phyloP scores from a whole-genome alignment of 2,329 filamentous ascomycete genomes.

The Nemania abortiva region DNA sequence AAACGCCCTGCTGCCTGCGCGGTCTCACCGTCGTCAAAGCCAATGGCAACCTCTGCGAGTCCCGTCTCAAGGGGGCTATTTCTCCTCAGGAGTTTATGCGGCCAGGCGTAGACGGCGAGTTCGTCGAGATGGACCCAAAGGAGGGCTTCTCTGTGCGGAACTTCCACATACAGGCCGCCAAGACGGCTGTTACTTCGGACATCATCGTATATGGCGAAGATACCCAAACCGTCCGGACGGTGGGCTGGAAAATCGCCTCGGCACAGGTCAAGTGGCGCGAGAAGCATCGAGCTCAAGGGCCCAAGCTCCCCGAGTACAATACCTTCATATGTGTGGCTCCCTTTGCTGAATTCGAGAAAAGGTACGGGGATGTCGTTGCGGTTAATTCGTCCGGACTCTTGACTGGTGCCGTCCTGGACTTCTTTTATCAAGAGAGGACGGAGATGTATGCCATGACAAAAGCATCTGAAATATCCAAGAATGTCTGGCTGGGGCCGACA shows the following conservation, averaged over 20 bases:
- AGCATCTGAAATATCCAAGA: constrained; percentile 87
- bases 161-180: constrained; percentile 95
- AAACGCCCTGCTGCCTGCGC: constrained; percentile 80
- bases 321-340: constrained; percentile 80
- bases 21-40: constrained; percentile 90
- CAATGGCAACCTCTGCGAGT: constrained; percentile 78
- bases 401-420: constrained; percentile 86
- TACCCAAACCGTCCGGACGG: constrained; percentile 67
- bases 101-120: constrained; percentile 64
- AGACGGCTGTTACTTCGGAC: constrained; percentile 88
- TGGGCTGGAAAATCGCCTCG: constrained; percentile 76
- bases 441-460: constrained; percentile 97
- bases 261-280: constrained; percentile 83
- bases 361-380: constrained; percentile 77
- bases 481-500: constrained; percentile 91
- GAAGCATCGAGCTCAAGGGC: constrained; percentile 68
- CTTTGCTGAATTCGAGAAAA: constrained; percentile 78
- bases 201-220: constrained; percentile 92
- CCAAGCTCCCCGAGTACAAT: constrained; percentile 76
- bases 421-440: constrained; percentile 86
- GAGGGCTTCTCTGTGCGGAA: constrained; percentile 97
- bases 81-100: constrained; percentile 83
- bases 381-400: constrained; percentile 77
- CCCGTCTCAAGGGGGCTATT: constrained; percentile 88
- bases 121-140: constrained; percentile 85